phyloP scores from a whole-genome alignment of 1,139 yeast species.

The Protomyces pachydermus region DNA sequence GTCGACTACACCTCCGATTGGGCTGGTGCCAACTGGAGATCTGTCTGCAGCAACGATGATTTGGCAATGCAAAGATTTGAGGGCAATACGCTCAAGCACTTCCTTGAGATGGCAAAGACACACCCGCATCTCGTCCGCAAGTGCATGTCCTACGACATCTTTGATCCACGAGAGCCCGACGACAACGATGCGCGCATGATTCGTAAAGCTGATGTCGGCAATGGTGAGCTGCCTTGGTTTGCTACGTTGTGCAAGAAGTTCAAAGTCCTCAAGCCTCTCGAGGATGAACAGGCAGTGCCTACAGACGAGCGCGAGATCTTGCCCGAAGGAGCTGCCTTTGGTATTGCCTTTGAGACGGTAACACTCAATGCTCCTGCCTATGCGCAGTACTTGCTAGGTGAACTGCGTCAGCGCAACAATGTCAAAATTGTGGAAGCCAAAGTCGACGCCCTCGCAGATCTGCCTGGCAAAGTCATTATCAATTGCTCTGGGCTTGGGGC shows the following conservation, averaged over 20 bases:
- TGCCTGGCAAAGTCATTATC: slow-evolving; percentile 44
- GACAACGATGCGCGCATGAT: slow-evolving; percentile 11
- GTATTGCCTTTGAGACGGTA: slow-evolving; percentile 47
- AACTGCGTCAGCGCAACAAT: slow-evolving; percentile 43
- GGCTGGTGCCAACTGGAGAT: slow-evolving; percentile 56
- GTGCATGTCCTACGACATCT: slow-evolving; percentile 18
- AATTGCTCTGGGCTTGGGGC: slow-evolving; percentile 66
- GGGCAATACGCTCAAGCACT: slow-evolving; percentile 5
- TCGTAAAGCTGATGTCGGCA: slow-evolving; percentile 5
- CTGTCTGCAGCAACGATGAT: slow-evolving; percentile 31
- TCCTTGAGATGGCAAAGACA: neutral
- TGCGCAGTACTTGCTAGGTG: slow-evolving; percentile 45
- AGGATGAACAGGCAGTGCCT: neutral
- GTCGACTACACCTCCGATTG: slow-evolving; percentile 69
- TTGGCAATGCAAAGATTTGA: slow-evolving; percentile 5
- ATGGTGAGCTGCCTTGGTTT: slow-evolving; percentile 23
- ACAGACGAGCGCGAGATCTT: neutral
- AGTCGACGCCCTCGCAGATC: slow-evolving; percentile 49
- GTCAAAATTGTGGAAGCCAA: slow-evolving; percentile 38
- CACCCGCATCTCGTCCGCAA: slow-evolving; percentile 16
- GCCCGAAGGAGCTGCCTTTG: slow-evolving; percentile 39
- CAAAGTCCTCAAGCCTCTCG: slow-evolving; percentile 10
- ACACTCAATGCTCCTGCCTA: slow-evolving; percentile 51
- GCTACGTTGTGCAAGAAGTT: slow-evolving; percentile 21
- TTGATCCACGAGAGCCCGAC: slow-evolving; percentile 24